These are phyloP conservation scores for Colletotrichum shisoi DNA, from an alignment of 2,329 filamentous ascomycete species.

Conservation along the genomic window DNA sequence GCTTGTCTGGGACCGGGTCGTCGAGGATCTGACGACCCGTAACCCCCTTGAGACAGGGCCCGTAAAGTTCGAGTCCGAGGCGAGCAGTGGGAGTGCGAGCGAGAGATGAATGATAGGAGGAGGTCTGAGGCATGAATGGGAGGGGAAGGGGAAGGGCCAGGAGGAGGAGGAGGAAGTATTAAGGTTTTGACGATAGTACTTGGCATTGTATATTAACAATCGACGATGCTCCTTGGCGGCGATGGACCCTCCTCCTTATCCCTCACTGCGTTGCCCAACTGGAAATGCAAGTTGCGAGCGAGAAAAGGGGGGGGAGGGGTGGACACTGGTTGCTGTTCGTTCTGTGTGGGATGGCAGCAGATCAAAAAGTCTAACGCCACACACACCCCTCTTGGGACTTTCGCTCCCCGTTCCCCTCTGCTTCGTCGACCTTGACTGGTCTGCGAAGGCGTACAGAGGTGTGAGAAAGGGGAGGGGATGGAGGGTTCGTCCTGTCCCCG, in stretches of 20 bases:
- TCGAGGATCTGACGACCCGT: too few species aligned
- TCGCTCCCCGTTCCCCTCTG: background rate
- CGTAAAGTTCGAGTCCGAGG: too few species aligned
- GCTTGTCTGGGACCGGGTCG: too few species aligned
- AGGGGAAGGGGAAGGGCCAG: background rate
- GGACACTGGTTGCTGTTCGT: too few species aligned
- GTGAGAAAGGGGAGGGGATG: background rate
- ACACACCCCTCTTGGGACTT: background rate
- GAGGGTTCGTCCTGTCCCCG: background rate
- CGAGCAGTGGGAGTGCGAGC: background rate
- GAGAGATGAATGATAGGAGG: background rate
- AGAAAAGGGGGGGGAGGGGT: background rate
- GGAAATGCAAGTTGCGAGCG: background rate
- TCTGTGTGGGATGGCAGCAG: background rate
- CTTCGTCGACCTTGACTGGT: too few species aligned
- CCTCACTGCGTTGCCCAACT: background rate
- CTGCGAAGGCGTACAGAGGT: background rate
- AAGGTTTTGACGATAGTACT: conserved; percentile 9
- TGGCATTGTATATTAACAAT: conserved; percentile 7
- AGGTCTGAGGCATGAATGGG: background rate
- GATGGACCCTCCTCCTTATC: conserved; percentile 2
- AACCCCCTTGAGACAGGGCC: too few species aligned
- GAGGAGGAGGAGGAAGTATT: conserved; percentile 6
- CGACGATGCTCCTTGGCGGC: conserved; percentile 3
- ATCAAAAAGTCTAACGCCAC: conserved; percentile 1